phyloP scores from a whole-genome alignment of 108 stramenopile genomes.

The Nitzschia sp. region DNA sequence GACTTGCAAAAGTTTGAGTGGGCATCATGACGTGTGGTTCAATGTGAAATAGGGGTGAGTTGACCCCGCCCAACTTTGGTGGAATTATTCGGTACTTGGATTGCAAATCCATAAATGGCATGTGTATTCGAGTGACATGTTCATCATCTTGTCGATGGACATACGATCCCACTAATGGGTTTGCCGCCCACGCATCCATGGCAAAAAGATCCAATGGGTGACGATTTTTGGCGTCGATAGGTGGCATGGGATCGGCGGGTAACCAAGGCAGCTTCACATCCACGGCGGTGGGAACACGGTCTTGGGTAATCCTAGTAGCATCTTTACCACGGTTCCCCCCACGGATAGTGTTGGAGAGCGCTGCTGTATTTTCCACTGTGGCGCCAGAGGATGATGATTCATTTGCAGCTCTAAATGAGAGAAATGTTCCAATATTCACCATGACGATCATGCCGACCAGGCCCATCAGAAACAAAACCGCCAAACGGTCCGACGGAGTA shows the following conservation, averaged over 20 bases:
- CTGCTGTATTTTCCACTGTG: not conserved
- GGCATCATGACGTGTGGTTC: not conserved
- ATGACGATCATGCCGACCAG: not conserved
- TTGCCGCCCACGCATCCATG: not conserved
- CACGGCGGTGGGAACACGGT: not conserved
- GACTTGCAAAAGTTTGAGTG: not conserved
- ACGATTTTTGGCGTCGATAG: not conserved
- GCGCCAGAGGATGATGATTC: too few relatives aligned
- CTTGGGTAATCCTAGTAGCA: not conserved
- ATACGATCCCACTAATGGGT: slow-evolving; percentile 2
- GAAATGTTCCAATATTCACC: not conserved
- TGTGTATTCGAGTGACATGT: not conserved
- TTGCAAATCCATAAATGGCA: slow-evolving; percentile 2
- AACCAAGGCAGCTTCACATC: not conserved
- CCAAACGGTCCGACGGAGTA: not conserved
- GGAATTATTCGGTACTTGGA: not conserved
- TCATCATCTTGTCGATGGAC: not conserved
- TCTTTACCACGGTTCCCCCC: not conserved
- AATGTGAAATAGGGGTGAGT: not conserved
- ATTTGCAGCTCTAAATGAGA: not conserved
- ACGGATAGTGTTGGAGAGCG: not conserved
- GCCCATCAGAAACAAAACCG: not conserved
- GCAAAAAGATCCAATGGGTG: not conserved
- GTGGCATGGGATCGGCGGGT: not conserved
- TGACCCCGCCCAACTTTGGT: not conserved